Percentiles rank a stretch among this genome's conserved stretches.
Evolutionary conservation across 2,329 filamentous ascomycete genomes (phyloP).

Genomic region (Nigrospora osmanthi): DNA sequence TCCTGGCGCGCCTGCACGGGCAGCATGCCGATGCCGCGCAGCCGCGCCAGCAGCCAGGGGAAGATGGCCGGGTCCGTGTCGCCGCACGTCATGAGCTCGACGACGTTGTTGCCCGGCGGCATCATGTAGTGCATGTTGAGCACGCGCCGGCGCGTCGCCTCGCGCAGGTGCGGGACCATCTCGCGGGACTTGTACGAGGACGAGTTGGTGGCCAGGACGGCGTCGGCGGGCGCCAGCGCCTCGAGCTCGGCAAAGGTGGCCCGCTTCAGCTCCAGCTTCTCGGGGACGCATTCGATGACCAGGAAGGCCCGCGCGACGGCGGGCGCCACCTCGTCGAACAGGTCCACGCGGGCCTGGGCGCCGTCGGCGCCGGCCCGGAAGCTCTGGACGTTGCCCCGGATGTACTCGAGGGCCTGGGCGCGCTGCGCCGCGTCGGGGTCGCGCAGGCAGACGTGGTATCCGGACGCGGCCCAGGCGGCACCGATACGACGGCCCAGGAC

Average conservation of each 20-base stretch:
- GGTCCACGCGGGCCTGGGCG: neutral
- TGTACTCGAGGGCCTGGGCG: constrained; percentile 28
- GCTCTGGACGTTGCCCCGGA: constrained; percentile 23
- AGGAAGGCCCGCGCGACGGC: constrained; percentile 6
- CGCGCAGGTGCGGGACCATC: constrained; percentile 11
- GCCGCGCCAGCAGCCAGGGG: constrained; percentile 17
- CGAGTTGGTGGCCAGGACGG: constrained; percentile 22
- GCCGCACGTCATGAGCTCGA: constrained; percentile 26
- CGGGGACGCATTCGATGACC: constrained; percentile 23
- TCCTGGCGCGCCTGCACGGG: constrained; percentile 19
- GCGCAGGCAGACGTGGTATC: constrained; percentile 32
- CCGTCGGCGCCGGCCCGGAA: constrained; percentile 12
- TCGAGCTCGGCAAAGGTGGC: constrained; percentile 18
- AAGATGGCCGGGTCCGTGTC: constrained; percentile 17
- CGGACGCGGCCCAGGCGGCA: constrained; percentile 29
- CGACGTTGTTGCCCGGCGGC: constrained; percentile 20
- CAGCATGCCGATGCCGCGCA: constrained; percentile 17
- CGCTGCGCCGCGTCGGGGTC: constrained; percentile 30
- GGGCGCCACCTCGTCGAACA: constrained; percentile 1
- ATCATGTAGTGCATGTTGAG: constrained; percentile 27
- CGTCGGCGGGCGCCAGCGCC: constrained; percentile 14
- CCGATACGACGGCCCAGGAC: constrained; percentile 34
- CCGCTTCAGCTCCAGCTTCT: constrained; percentile 20
- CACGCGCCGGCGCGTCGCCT: constrained; percentile 14
- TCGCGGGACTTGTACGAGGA: constrained; percentile 19